phyloP scores from a whole-genome alignment of 257 asterid species.

The Nicotiana tabacum region DNA sequence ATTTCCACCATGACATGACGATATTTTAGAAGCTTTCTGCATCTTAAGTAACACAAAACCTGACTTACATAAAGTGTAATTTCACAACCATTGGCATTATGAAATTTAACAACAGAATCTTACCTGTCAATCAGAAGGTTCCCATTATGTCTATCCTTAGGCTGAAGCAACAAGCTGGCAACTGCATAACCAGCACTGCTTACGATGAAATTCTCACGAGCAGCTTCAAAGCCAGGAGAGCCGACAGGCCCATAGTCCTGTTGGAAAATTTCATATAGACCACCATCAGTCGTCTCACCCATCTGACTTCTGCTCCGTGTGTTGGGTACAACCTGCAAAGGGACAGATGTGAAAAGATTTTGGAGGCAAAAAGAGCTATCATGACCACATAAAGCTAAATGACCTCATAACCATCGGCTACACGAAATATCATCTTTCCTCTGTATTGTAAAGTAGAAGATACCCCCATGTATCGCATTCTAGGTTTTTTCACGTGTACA shows the following conservation, averaged over 20 bases:
- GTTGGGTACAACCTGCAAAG: slow-evolving; percentile 86
- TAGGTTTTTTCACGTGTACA: neutral
- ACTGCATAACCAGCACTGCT: slow-evolving; percentile 99
- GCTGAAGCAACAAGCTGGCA: slow-evolving; percentile 98
- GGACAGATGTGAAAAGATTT: neutral
- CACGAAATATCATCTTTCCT: neutral
- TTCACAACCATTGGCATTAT: neutral
- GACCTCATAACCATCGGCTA: neutral
- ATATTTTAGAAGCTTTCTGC: neutral
- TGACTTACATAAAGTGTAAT: neutral
- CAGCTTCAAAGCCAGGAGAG: slow-evolving; percentile 89
- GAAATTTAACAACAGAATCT: slow-evolving; percentile 1
- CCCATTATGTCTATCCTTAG: slow-evolving; percentile 98
- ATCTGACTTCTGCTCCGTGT: slow-evolving; percentile 98
- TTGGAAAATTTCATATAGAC: slow-evolving; percentile 93
- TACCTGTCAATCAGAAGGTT: slow-evolving; percentile 96
- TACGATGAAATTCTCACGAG: slow-evolving; percentile 89
- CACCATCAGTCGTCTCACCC: slow-evolving; percentile 99
- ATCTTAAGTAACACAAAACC: neutral
- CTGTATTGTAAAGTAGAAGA: neutral
- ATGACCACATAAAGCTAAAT: slow-evolving; percentile 3
- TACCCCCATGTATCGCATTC: neutral
- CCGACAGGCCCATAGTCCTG: slow-evolving; percentile 99
- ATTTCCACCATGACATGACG: neutral
- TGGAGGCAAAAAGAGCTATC: neutral